A percentile compares a stretch with the other conserved stretches of the same genome.
Evolutionary conservation across 2,329 filamentous ascomycete genomes (phyloP).

Genomic region (Hortaea werneckii): DNA sequence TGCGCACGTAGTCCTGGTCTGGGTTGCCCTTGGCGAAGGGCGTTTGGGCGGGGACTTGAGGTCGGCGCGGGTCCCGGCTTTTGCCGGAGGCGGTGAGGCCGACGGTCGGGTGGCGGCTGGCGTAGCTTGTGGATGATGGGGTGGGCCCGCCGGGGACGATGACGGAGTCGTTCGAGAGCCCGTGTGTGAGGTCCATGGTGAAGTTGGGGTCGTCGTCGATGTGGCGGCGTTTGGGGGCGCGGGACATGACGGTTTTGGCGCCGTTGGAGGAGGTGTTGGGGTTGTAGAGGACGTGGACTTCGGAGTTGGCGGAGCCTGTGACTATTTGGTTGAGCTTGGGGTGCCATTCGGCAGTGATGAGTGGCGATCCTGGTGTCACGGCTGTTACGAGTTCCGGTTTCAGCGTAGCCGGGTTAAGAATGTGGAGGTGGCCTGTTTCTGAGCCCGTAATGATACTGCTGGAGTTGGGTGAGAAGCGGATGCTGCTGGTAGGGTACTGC

Average conservation of each 20-base stretch:
- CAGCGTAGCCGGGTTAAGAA: constrained; percentile 86
- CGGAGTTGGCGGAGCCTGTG: constrained; percentile 82
- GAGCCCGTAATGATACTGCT: constrained; percentile 85
- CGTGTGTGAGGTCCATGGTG: constrained; percentile 72
- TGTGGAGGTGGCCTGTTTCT: constrained; percentile 73
- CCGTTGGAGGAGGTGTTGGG: constrained; percentile 72
- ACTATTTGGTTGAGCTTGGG: constrained; percentile 91
- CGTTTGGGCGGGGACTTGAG: constrained; percentile 74
- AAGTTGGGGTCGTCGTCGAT: constrained; percentile 85
- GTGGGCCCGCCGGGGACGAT: constrained; percentile 43
- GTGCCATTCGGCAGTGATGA: constrained; percentile 87
- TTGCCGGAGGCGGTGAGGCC: constrained; percentile 71
- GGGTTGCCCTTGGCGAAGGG: constrained; percentile 87
- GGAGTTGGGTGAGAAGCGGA: constrained; percentile 77
- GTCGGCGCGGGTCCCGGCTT: constrained; percentile 68
- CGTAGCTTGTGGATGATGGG: constrained; percentile 34
- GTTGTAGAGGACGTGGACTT: constrained; percentile 84
- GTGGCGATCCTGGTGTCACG: constrained; percentile 71
- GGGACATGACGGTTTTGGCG: constrained; percentile 80
- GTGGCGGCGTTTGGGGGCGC: constrained; percentile 87
- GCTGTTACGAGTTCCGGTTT: constrained; percentile 75
- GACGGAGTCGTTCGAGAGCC: constrained; percentile 74
- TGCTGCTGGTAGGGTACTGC: constrained; percentile 75
- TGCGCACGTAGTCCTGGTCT: constrained; percentile 77
- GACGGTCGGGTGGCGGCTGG: constrained; percentile 55